Evolutionary conservation across 2,329 filamentous ascomycete species (phyloP).

Genomic region (Trichoderma cornu-damae): DNA sequence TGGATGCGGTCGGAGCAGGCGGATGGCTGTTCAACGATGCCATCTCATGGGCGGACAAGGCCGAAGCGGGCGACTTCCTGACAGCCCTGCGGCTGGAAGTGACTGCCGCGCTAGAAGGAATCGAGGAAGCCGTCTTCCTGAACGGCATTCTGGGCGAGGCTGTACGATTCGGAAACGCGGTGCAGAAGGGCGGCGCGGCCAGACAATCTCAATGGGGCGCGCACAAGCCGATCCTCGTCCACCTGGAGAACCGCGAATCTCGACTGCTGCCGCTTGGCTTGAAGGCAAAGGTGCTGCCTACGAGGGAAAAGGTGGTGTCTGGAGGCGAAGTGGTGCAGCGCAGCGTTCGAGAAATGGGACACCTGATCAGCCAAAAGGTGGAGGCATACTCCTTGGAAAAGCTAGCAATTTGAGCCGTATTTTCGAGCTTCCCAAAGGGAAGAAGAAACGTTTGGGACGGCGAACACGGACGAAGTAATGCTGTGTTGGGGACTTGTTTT

Average conservation of each 20-base stretch:
- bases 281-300: constrained; percentile 51
- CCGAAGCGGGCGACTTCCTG: constrained; percentile 59
- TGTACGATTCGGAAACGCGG: constrained; percentile 52
- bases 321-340: constrained; percentile 67
- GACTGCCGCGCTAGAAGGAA: constrained; percentile 63
- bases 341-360: constrained; percentile 67
- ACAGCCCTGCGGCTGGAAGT: constrained; percentile 63
- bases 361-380: constrained; percentile 72
- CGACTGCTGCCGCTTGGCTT: constrained; percentile 67
- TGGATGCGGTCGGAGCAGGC: constrained; percentile 69
- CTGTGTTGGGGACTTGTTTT: neutral
- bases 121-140: constrained; percentile 63
- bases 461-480: neutral
- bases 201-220: constrained; percentile 28
- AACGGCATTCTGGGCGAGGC: constrained; percentile 61
- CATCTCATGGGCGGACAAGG: constrained; percentile 45
- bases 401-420: constrained; percentile 54
- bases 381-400: constrained; percentile 79
- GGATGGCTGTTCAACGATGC: constrained; percentile 66
- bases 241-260: constrained; percentile 41
- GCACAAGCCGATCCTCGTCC: constrained; percentile 41
- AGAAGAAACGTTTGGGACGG: neutral
- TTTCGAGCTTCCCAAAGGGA: neutral
- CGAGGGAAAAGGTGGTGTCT: constrained; percentile 55
- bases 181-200: constrained; percentile 31